Evolutionary conservation across 208 protist genomes (phyloP), one percentile per base, ranked within the genome.

Genomic region (Wallacemonas sp.): DNA sequence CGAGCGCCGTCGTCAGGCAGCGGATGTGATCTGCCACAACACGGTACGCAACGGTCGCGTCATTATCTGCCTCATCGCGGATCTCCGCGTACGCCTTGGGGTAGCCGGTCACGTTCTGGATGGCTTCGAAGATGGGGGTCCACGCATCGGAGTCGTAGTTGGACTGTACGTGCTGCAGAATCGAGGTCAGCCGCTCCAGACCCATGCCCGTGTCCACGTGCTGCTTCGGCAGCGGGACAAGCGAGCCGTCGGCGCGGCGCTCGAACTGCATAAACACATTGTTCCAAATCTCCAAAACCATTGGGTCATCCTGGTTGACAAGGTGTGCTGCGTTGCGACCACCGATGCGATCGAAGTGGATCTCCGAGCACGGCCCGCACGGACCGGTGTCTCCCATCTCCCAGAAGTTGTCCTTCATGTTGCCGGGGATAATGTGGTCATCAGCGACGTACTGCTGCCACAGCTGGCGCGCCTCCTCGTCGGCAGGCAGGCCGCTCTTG

Each of bases 71-170:
- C 22, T 98, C 80, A 22, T 95, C 83, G 38, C 89, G 71, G 58
- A 88, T 82, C 70, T 81, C 91, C 17, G 62, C 82, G 74, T 99
- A 99, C 3, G 87, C 80, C 51, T 88, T 47, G 27, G 77, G 76
- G 64, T 82, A 95, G 21, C 88, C 90, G 34, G 97, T 99, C 6
- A 92, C 80, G 24, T 91, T 70, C 79, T 99, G 92, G 77, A 99
- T 99, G 0, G 77, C 88, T 2, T 93, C 88, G 79, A 99, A 99
- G 70, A 99, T 91, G 44, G 96, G 93, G 6, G 61, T 87, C 88
- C 99, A 99, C 5, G 98, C 77, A 58, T 99, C 98, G 3, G 98
- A 99, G 87, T 99, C 98, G 82, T 99, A 99, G 91, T 99, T 99
- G 54, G 96, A 98, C 49, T 71, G 68, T 27, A 96, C 95, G 51